phyloP scores from a whole-genome alignment of 371 early-diverging fungal species.

The Mortierella sp. region DNA sequence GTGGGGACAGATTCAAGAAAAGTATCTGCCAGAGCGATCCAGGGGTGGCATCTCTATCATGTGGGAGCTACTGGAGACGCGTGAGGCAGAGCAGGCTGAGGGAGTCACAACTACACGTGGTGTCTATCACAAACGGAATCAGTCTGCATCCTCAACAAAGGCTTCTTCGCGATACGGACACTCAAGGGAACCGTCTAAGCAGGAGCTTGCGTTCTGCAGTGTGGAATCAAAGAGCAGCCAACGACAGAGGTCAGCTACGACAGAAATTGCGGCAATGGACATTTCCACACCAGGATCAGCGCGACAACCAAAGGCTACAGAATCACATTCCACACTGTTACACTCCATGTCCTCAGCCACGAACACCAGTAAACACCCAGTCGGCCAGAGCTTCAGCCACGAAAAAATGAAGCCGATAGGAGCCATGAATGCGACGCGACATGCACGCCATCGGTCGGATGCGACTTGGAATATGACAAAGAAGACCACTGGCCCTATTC shows the following conservation, averaged over 20 bases:
- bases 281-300: background rate
- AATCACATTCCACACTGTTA: too few relatives aligned
- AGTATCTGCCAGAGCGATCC: conserved; percentile 41
- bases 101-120: background rate
- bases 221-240: background rate
- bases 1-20: conserved; percentile 51
- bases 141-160: conserved; percentile 7
- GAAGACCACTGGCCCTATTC: too few relatives aligned
- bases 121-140: conserved; percentile 1
- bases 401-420: background rate
- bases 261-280: conserved; percentile 15
- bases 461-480: too few relatives aligned
- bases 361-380: too few relatives aligned
- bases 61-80: conserved; percentile 42
- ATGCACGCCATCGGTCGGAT: conserved; percentile 3
- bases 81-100: conserved; percentile 29
- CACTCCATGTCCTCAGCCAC: too few relatives aligned
- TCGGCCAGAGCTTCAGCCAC: too few relatives aligned
- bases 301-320: background rate
- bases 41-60: conserved; percentile 37
- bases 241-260: background rate
- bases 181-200: background rate
- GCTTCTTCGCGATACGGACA: background rate
- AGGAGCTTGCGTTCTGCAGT: too few relatives aligned
- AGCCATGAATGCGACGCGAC: background rate